These are phyloP conservation scores for Eucalyptus caleyi DNA, from an alignment of 345 rosid species.

Conservation along the genomic window DNA sequence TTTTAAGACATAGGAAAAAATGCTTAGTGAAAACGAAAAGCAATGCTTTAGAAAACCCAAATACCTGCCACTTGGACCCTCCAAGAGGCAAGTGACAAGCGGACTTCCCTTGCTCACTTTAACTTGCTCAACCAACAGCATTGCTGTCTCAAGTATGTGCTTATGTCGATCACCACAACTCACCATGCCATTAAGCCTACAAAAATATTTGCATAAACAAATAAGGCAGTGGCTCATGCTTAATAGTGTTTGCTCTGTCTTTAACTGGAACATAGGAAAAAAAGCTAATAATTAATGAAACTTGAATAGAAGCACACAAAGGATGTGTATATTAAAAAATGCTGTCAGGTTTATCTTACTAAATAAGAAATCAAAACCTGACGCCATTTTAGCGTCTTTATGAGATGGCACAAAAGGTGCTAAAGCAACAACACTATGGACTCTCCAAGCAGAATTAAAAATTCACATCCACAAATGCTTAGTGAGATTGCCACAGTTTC, in stretches of 20 bases:
- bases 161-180: conserved; percentile 76
- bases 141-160: conserved; percentile 78
- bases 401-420: background rate
- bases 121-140: conserved; percentile 81
- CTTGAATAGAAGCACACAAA: background rate
- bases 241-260: background rate
- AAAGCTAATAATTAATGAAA: background rate
- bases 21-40: background rate
- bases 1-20: background rate
- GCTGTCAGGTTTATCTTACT: background rate
- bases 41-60: background rate
- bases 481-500: background rate
- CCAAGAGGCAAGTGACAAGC: conserved; percentile 84
- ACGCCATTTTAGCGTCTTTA: background rate
- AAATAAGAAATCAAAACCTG: background rate
- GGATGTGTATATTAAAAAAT: background rate
- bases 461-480: background rate
- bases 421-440: background rate
- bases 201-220: background rate
- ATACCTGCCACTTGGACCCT: conserved; percentile 93
- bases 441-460: background rate
- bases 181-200: conserved; percentile 81
- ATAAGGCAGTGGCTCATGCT: background rate
- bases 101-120: conserved; percentile 96
- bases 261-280: background rate